These are phyloP conservation scores for Exsudoporus frostii DNA, from an alignment of 768 basidiomycete genomes.

Conservation along the genomic window DNA sequence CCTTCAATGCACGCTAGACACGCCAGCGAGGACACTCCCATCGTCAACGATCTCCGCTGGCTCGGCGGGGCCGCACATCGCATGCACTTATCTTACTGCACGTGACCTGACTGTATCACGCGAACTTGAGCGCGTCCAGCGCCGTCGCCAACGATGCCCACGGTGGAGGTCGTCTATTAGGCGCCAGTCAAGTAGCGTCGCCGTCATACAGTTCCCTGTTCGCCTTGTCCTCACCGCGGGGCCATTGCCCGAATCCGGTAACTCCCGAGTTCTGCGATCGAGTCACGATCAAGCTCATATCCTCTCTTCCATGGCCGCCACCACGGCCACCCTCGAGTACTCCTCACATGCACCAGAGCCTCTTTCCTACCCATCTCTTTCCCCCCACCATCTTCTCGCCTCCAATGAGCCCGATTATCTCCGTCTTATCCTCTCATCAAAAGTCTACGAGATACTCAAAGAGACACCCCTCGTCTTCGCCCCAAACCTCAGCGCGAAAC, in stretches of 20 bases:
- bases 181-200: background rate
- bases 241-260: conserved; percentile 15
- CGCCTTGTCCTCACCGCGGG: background rate
- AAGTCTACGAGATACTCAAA: conserved; percentile 85
- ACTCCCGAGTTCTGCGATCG: conserved; percentile 9
- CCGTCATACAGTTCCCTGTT: background rate
- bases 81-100: conserved; percentile 23
- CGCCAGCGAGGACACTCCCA: background rate
- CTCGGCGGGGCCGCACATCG: conserved; percentile 8
- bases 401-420: conserved; percentile 82
- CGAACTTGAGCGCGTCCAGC: conserved; percentile 3
- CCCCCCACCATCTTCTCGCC: conserved; percentile 60
- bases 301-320: conserved; percentile 19
- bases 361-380: conserved; percentile 62
- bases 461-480: conserved; percentile 90
- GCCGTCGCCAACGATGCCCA: background rate
- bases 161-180: background rate
- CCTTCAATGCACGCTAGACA: background rate
- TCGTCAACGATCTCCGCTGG: conserved; percentile 13
- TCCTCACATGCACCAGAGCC: conserved; percentile 67
- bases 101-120: conserved; percentile 21
- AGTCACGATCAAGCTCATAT: background rate
- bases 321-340: conserved; percentile 60
- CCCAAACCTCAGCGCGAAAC: conserved; percentile 76
- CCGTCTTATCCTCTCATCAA: conserved; percentile 81